These are phyloP conservation scores for Candida pini DNA, from an alignment of 805 yeast species.

Conservation along the genomic window DNA sequence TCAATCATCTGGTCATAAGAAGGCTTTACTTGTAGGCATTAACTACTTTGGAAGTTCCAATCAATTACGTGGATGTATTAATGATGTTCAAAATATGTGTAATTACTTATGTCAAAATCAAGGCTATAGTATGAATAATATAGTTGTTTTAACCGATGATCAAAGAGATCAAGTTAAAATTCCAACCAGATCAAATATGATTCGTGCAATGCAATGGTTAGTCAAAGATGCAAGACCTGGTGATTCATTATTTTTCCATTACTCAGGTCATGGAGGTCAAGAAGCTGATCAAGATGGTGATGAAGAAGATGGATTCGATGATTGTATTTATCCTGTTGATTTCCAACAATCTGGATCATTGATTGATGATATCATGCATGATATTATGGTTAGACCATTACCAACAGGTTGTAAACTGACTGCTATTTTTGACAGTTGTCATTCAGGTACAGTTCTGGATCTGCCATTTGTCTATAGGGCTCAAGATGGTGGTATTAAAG, in stretches of 20 bases:
- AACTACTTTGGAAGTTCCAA: conserved; percentile 65
- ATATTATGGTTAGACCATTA: conserved; percentile 60
- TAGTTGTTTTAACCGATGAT: conserved; percentile 58
- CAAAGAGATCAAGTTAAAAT: conserved; percentile 37
- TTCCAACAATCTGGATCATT: conserved; percentile 62
- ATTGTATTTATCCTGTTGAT: conserved; percentile 33
- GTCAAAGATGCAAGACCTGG: conserved; percentile 68
- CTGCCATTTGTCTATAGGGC: conserved; percentile 70
- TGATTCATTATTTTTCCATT: conserved; percentile 76
- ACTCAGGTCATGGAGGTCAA: conserved; percentile 85
- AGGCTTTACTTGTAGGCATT: conserved; percentile 74
- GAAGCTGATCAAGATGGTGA: conserved; percentile 47
- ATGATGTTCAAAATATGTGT: conserved; percentile 59
- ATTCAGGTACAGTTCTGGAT: conserved; percentile 78
- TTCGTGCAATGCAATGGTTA: conserved; percentile 79
- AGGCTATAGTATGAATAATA: conserved; percentile 50
- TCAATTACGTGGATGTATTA: conserved; percentile 71
- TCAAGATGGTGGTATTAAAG: conserved; percentile 77
- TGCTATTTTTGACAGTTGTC: conserved; percentile 80
- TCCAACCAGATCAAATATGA: conserved; percentile 66
- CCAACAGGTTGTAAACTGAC: conserved; percentile 73
- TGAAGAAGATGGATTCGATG: conserved; percentile 32
- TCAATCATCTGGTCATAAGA: conserved; percentile 63
- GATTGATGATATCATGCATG: conserved; percentile 71
- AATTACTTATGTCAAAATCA: conserved; percentile 28